Evolutionary conservation across 2,329 filamentous ascomycete species (phyloP), one percentile per base, ranked within the genome.

Genomic region (Cytospora chrysosperma): DNA sequence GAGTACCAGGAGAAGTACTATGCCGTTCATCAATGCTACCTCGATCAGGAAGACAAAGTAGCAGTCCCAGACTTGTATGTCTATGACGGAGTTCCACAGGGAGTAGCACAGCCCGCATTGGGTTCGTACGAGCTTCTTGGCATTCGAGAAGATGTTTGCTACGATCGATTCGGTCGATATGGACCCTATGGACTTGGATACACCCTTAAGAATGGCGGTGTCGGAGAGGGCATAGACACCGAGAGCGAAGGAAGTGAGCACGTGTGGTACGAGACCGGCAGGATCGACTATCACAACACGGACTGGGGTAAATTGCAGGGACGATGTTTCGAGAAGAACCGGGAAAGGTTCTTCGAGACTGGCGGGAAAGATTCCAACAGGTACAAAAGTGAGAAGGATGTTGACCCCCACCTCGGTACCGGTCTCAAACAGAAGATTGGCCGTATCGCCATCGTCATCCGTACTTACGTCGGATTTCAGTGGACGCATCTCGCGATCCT

Each of bases 111-210:
- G 57, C 86, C 91, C 3, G 84, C 88, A 1, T 84, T 95, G 69
- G 93, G 93, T 4, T 93, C 90, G 0, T 88, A 95, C 72, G 81
- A 86, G 17, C 74, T 92, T 53, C 77, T 97, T 5, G 92, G 91
- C 0, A 75, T 96, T 49, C 81, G 88, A 26, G 84, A 92, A 65
- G 89, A 95, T 70, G 80, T 96, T 17, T 97, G 93, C 76, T 96
- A 96, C 73, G 93, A 97, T 71, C 85, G 93, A 7, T 96, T 92
- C 72, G 91, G 92, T 21, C 85, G 93, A 54, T 85, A 94, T 43
- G 93, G 92, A 0, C 89, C 92, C 0, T 97, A 97, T 71, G 93
- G 93, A 0, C 79, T 93, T 49, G 93, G 93, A n/a, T 96, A 96
- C 75, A 86, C 84, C 69, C 82, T 84, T 64, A 84, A 86, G 61